Evolutionary conservation across 1,284 basidiomycete species (phyloP).

Genomic region (Kwoniella shivajii): DNA sequence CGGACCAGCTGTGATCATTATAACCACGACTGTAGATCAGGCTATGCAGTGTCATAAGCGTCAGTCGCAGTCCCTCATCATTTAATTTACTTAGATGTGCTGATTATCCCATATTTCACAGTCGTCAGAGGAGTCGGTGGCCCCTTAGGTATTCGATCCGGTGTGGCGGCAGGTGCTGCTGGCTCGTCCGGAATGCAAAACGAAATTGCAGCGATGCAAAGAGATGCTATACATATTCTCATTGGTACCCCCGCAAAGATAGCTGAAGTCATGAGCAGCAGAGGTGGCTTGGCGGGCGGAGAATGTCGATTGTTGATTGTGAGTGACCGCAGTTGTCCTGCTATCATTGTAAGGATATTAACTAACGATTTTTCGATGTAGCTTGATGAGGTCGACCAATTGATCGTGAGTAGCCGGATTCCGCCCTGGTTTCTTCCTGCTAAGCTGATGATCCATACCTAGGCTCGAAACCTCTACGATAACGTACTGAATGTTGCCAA

Average conservation of each 20-base stretch:
- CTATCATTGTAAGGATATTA: not conserved
- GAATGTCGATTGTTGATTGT: constrained; percentile 85
- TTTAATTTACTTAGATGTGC: too few relatives aligned
- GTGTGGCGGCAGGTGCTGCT: constrained; percentile 76
- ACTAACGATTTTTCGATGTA: constrained; percentile 5
- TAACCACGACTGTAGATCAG: constrained; percentile 97
- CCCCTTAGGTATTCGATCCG: constrained; percentile 83
- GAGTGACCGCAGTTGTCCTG: constrained; percentile 14
- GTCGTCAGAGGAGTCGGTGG: constrained; percentile 94
- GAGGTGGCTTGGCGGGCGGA: constrained; percentile 64
- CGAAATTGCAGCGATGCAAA: constrained; percentile 80
- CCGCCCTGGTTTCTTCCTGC: not conserved
- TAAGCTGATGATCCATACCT: not conserved
- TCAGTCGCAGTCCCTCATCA: constrained; percentile 21
- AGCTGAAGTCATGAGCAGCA: constrained; percentile 84
- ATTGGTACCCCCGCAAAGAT: constrained; percentile 97
- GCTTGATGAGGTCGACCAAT: constrained; percentile 95
- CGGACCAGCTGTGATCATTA: constrained; percentile 85
- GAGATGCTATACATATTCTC: constrained; percentile 90
- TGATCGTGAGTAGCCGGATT: constrained; percentile 61
- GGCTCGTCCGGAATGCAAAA: constrained; percentile 67
- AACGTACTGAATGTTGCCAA: constrained; percentile 91
- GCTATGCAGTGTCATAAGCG: constrained; percentile 92
- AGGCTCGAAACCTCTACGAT: constrained; percentile 90
- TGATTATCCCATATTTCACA: not conserved